Base-by-base conservation (phyloP, 768 basidiomycete genomes). In the Russula emetica region DNA sequence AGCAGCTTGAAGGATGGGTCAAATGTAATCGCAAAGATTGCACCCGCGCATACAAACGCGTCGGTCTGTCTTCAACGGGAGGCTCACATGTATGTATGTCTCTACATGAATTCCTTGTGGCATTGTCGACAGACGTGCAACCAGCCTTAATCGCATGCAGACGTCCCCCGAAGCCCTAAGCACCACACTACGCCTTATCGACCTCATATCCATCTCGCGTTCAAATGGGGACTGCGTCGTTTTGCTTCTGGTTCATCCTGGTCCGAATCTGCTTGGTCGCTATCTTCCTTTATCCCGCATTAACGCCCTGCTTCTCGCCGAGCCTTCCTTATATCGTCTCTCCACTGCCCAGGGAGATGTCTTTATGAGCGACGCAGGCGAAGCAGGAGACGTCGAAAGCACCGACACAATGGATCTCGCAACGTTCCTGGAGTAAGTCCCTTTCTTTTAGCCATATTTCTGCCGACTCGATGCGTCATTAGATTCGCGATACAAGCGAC, bases 401-500 rank as follows among this genome's bases (percentile, higher is more conserved):
- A 83, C 83, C 55, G 86, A 87, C 70, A 82, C 87, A 56, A 88
- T 90, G 85, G 88, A 90, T 71, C 75, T 90, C 20, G 87, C 87
- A 16, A 83, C 86, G 0, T 90, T 89, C 73, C 77, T 90, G 2
- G 87, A 90, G 86, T 87, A 68, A 62, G 83, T 40, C n/a, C n/a
- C 38, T 47, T 9, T 61, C 30, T 24, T 22, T 16, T 18, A 49
- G 14, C 44, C 16, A 26, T 36, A 42, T 51, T n/a, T 45, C 55
- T 60, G 44, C 63, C 69, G 24, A 67, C 30, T 24, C 22, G 45
- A 49, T 30, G 57, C 58, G 28, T 51, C 57, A 20, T 36, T 65
- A 88, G 87, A 71, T 90, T 90, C 70, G 84, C 87, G 9, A 86
- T 89, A 45, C 85, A 89, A 69, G 85, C 87, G 2, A 87, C 88